Evolutionary conservation across 805 yeast genomes (phyloP).

Genomic region (Starmerella bombicola): DNA sequence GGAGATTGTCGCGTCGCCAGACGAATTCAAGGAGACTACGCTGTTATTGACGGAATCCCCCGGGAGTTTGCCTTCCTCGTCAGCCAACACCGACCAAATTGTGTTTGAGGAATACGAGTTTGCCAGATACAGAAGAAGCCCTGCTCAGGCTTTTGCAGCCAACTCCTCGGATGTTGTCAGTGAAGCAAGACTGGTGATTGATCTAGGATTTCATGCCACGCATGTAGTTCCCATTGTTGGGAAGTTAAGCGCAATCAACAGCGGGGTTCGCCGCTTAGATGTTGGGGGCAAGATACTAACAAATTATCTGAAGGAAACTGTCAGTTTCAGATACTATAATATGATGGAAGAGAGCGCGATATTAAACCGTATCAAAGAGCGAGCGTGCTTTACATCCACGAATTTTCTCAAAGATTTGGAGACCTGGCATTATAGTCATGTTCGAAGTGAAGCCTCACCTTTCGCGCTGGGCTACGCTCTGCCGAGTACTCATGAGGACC

Average conservation of each 20-base stretch:
- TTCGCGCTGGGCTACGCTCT: conserved; percentile 57
- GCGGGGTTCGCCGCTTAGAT: conserved; percentile 64
- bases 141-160: conserved; percentile 24
- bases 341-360: conserved; percentile 81
- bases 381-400: conserved; percentile 52
- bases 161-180: conserved; percentile 13
- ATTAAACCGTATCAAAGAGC: conserved; percentile 75
- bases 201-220: conserved; percentile 78
- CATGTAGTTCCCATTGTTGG: conserved; percentile 78
- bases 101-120: conserved; percentile 90
- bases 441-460: conserved; percentile 16
- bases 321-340: conserved; percentile 84
- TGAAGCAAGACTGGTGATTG: conserved; percentile 71
- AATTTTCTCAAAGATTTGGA: conserved; percentile 43
- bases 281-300: conserved; percentile 79
- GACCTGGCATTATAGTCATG: conserved; percentile 25
- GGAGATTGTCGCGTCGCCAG: conserved; percentile 17
- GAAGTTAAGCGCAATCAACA: conserved; percentile 68
- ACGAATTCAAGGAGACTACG: conserved; percentile 40
- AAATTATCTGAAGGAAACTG: conserved; percentile 69
- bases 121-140: conserved; percentile 52
- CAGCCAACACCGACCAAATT: conserved; percentile 78
- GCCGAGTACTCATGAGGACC: conserved; percentile 35
- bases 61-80: conserved; percentile 65
- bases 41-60: conserved; percentile 71